phyloP scores from a whole-genome alignment of 148 eudicot genomes.

The Nepenthes gracilis region DNA sequence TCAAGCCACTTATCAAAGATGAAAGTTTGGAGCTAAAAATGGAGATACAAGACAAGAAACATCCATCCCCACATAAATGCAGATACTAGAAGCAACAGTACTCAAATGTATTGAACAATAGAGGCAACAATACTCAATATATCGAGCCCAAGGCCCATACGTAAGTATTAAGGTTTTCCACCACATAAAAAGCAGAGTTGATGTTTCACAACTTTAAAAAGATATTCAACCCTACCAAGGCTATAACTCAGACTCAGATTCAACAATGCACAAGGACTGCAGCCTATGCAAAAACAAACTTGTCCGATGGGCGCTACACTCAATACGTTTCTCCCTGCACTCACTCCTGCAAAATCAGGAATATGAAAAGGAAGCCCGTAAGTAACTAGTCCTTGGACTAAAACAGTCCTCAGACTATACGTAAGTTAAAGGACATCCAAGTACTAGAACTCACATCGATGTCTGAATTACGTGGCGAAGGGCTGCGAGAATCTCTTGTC shows the following conservation, averaged over 20 bases:
- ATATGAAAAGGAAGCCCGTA: conserved; percentile 1
- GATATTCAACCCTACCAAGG: conserved; percentile 6
- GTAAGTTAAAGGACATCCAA: neutral
- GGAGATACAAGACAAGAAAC: too few species aligned
- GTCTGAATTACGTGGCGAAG: conserved; percentile 22
- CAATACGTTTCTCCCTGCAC: neutral
- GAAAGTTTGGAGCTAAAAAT: too few species aligned
- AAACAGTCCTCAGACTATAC: neutral
- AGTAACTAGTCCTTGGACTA: neutral
- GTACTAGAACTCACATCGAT: conserved; percentile 20
- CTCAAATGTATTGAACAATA: neutral
- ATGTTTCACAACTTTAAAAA: neutral
- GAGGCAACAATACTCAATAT: neutral
- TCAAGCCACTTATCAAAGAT: too few species aligned
- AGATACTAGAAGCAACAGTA: too few species aligned
- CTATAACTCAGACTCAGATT: conserved; percentile 9
- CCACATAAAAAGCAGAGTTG: neutral
- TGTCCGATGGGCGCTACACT: neutral
- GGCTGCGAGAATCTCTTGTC: conserved; percentile 22
- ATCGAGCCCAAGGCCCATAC: neutral
- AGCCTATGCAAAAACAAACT: neutral
- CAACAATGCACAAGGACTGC: conserved; percentile 1
- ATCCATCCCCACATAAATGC: neutral
- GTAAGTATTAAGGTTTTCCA: neutral
- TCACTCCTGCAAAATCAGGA: conserved; percentile 21